phyloP scores from a whole-genome alignment of 352 stramenopile species.

The Globisporangium paddicum region DNA sequence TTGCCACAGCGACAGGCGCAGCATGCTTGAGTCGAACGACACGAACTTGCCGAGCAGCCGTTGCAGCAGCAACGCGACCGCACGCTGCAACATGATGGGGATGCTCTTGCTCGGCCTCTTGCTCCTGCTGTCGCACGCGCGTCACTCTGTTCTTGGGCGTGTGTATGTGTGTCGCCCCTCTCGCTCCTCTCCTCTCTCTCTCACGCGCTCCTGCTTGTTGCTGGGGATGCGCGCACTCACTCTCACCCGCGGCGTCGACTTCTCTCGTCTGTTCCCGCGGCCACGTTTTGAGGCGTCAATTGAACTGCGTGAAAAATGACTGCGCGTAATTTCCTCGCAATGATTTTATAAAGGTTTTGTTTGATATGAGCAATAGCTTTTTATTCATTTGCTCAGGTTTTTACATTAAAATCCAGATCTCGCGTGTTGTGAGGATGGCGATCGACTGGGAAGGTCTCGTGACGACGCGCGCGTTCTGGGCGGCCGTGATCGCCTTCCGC shows the following conservation, averaged over 20 bases:
- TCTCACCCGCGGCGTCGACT: not conserved
- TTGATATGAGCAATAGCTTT: too few relatives aligned
- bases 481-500: constrained; percentile 51
- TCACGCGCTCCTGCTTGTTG: not conserved
- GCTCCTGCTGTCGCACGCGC: not conserved
- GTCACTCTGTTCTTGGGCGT: not conserved
- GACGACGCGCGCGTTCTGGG: constrained; percentile 42
- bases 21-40: constrained; percentile 83
- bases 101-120: not conserved
- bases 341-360: too few relatives aligned
- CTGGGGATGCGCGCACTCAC: not conserved
- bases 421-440: too few relatives aligned
- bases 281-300: not conserved
- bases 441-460: constrained; percentile 25
- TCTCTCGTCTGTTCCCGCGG: not conserved
- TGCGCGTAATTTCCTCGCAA: too few relatives aligned
- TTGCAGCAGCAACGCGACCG: constrained; percentile 81
- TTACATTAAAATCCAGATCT: too few relatives aligned
- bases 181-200: not conserved
- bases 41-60: constrained; percentile 86
- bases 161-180: not conserved
- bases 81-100: constrained; percentile 79
- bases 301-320: too few relatives aligned
- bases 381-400: too few relatives aligned
- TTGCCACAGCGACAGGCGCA: constrained; percentile 82